Conservation (phyloP, 2,329 filamentous ascomycete genomes). For the Fusarium anguioides region DNA sequence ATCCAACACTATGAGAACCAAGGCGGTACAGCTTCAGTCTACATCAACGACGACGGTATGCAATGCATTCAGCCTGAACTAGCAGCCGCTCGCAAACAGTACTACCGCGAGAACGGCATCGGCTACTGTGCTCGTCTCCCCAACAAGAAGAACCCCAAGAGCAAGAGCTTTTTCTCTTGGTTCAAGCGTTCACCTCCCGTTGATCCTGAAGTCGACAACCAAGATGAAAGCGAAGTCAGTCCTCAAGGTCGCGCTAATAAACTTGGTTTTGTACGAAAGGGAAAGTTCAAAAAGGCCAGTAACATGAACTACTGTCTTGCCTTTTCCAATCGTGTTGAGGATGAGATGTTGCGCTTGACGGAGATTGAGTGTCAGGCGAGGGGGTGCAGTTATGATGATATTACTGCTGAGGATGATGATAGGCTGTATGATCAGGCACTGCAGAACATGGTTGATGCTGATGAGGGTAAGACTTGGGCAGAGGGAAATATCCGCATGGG, state of each 20-base stretch:
- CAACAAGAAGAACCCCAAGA: slow-evolving; percentile 51
- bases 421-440: slow-evolving; percentile 59
- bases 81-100: slow-evolving; percentile 61
- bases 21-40: slow-evolving; percentile 75
- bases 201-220: slow-evolving; percentile 46
- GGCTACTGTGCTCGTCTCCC: slow-evolving; percentile 65
- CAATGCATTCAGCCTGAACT: slow-evolving; percentile 66
- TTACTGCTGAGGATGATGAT: slow-evolving; percentile 56
- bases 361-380: slow-evolving; percentile 37
- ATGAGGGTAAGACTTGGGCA: slow-evolving; percentile 65
- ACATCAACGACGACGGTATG: slow-evolving; percentile 76
- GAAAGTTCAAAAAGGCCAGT: slow-evolving; percentile 74
- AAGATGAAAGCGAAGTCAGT: slow-evolving; percentile 55
- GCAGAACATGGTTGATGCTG: slow-evolving; percentile 59
- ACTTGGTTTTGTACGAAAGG: slow-evolving; percentile 63
- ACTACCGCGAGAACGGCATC: slow-evolving; percentile 68
- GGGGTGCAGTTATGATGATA: slow-evolving; percentile 52
- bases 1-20: slow-evolving; percentile 69
- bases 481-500: slow-evolving; percentile 67
- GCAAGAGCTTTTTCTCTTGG: slow-evolving; percentile 51
- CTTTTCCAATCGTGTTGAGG: slow-evolving; percentile 66
- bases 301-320: slow-evolving; percentile 75
- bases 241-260: slow-evolving; percentile 50
- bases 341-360: slow-evolving; percentile 52
- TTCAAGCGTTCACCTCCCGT: slow-evolving; percentile 43